phyloP scores from a whole-genome alignment of 2,329 filamentous ascomycete genomes.

The Monosporascus sp. region DNA sequence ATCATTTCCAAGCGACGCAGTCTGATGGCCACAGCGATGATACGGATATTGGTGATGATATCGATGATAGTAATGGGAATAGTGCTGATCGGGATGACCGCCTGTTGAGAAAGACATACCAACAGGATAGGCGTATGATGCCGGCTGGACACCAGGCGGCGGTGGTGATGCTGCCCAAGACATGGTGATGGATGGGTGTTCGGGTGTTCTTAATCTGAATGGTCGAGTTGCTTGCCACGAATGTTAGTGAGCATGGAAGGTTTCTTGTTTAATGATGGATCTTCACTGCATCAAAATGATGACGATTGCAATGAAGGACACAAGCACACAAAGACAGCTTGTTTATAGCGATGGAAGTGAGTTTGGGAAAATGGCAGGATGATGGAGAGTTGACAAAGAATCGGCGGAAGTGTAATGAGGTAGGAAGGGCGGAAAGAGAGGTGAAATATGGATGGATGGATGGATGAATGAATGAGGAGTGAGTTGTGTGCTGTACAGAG shows the following conservation, averaged over 20 bases:
- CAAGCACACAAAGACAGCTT: background rate
- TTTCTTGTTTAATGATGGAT: background rate
- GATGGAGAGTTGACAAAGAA: background rate
- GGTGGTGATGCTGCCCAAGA: slow-evolving; percentile 22
- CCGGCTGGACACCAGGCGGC: slow-evolving; percentile 23
- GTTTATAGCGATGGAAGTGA: background rate
- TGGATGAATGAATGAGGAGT: background rate
- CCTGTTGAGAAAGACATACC: background rate
- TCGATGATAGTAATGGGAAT: background rate
- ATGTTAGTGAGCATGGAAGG: background rate
- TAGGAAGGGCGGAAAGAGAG: background rate
- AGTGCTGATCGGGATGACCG: slow-evolving; percentile 9
- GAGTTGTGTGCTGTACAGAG: background rate
- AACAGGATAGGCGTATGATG: slow-evolving; percentile 19
- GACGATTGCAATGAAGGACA: background rate
- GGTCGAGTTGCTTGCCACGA: background rate
- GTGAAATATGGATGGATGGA: background rate
- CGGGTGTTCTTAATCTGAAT: background rate
- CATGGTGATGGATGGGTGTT: slow-evolving; percentile 14
- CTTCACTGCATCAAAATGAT: background rate
- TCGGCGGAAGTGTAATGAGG: background rate
- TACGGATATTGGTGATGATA: background rate
- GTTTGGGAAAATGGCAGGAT: background rate
- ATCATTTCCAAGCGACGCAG: slow-evolving; percentile 1
- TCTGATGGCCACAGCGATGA: slow-evolving; percentile 6